phyloP scores from a whole-genome alignment of 2,329 filamentous ascomycete genomes.

The Helotiales sp. region DNA sequence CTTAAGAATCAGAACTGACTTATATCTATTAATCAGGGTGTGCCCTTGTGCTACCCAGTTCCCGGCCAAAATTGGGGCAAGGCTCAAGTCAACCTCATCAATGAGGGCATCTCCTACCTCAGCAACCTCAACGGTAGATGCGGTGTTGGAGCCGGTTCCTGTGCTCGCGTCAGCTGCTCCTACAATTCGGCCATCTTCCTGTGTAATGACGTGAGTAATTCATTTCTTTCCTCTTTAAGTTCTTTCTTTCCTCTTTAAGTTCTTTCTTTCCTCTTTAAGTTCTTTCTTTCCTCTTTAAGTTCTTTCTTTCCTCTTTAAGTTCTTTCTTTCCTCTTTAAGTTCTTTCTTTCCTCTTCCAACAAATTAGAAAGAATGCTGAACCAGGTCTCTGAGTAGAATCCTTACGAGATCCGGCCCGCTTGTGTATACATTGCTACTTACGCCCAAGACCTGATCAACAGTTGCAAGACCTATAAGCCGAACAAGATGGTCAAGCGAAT shows the following conservation, averaged over 20 bases:
- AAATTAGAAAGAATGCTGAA: background rate
- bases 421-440: background rate
- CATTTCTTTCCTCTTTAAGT: no score
- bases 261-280: no score
- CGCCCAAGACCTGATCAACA: background rate
- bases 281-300: no score
- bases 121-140: background rate
- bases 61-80: background rate
- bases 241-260: no score
- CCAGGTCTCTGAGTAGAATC: background rate
- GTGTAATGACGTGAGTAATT: background rate
- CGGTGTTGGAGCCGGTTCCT: background rate
- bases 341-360: background rate
- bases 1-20: background rate
- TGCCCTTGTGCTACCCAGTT: background rate
- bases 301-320: no score
- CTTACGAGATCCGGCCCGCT: background rate
- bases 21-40: background rate
- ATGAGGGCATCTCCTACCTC: background rate
- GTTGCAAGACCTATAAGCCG: background rate
- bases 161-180: background rate
- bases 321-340: no score
- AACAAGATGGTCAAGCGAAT: no score
- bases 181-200: background rate
- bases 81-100: background rate